Conservation (phyloP, 2,329 filamentous ascomycete genomes). For the Cephalotrichum gorgonifer region DNA sequence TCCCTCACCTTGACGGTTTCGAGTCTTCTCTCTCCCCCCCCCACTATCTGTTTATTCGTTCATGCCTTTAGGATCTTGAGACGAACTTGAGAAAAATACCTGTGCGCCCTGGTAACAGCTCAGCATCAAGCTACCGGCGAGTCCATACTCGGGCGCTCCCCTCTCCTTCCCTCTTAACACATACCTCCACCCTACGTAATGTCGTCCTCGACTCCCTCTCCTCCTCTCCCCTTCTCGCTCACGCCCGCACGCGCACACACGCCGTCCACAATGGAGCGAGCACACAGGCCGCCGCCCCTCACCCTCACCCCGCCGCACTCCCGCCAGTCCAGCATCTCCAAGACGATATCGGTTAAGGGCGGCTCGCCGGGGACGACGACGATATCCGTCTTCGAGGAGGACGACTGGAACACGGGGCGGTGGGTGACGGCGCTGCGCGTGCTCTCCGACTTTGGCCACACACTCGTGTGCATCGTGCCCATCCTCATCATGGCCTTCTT, state of each 20-base stretch:
- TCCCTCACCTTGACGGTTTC: neutral
- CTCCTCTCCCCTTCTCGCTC: neutral
- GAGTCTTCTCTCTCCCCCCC: neutral
- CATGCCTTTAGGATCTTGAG: neutral
- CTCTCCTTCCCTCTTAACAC: neutral
- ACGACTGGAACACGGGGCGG: slow-evolving; percentile 1
- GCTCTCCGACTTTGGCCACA: slow-evolving; percentile 18
- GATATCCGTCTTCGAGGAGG: slow-evolving; percentile 5
- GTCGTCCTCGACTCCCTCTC: neutral
- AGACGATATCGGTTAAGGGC: slow-evolving; percentile 3
- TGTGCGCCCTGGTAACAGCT: too few species aligned
- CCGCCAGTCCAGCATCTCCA: slow-evolving; percentile 4
- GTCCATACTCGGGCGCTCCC: neutral
- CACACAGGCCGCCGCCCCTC: slow-evolving; percentile 19
- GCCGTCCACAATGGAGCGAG: slow-evolving; percentile 16
- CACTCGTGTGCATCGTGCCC: slow-evolving; percentile 18
- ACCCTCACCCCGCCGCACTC: slow-evolving; percentile 17
- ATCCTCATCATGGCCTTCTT: slow-evolving; percentile 21
- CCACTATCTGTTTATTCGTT: neutral
- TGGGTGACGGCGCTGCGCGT: slow-evolving; percentile 14
- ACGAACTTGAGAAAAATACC: neutral
- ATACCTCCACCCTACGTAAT: neutral
- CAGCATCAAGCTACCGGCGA: too few species aligned
- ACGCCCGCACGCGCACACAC: neutral
- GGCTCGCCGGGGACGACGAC: neutral